Percentiles rank a stretch among this genome's conserved stretches.
phyloP scores from a whole-genome alignment of 805 yeast genomes.

The Starmerella stigmatis region DNA sequence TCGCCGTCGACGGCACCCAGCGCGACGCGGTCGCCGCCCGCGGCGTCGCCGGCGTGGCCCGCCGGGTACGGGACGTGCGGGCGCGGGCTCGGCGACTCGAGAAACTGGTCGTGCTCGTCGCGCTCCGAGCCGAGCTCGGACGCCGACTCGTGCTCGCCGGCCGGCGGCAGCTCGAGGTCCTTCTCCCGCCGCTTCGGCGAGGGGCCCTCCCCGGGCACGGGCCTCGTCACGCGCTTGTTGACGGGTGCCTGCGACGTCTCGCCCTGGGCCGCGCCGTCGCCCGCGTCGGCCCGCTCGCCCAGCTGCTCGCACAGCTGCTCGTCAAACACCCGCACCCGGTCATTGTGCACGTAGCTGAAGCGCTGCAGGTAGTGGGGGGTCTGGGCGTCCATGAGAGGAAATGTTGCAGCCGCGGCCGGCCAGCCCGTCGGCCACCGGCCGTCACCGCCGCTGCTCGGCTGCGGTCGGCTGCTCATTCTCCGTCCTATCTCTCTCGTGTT shows the following conservation, averaged over 20 bases:
- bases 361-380: slow-evolving; percentile 30
- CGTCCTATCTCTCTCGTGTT: neutral
- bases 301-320: slow-evolving; percentile 18
- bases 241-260: neutral
- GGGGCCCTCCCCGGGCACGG: slow-evolving; percentile 12
- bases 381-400: slow-evolving; percentile 29
- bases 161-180: slow-evolving; percentile 7
- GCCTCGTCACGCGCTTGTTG: slow-evolving; percentile 13
- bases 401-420: slow-evolving; percentile 1
- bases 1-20: neutral
- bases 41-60: neutral
- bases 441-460: neutral
- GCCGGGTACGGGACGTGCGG: neutral
- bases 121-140: neutral
- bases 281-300: neutral
- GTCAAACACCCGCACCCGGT: slow-evolving; percentile 24
- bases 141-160: neutral
- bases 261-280: neutral
- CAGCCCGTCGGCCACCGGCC: neutral
- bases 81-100: neutral
- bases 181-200: slow-evolving; percentile 24
- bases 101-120: neutral
- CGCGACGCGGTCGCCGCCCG: neutral
- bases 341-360: slow-evolving; percentile 27
- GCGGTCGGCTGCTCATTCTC: neutral